A percentile compares a stretch with the other conserved stretches of the same genome.
Evolutionary conservation across 345 rosid species (phyloP).

Genomic region (Ceriops decandra): DNA sequence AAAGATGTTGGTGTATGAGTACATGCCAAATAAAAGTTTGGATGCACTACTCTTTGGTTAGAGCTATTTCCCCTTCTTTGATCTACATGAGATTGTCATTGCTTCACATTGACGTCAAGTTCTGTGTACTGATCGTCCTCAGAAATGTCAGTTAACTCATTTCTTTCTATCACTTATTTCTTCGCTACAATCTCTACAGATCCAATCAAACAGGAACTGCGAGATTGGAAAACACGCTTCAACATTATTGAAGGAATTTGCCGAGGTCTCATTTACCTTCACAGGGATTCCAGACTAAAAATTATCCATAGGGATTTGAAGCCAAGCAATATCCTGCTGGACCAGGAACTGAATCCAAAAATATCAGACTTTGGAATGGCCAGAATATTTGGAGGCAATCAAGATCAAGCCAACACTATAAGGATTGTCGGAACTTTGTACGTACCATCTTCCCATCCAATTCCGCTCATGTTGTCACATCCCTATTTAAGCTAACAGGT

Average conservation of each 20-base stretch:
- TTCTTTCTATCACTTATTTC: too few species aligned
- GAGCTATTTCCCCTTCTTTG: background rate
- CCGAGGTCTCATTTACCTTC: conserved; percentile 20
- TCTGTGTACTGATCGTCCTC: too few species aligned
- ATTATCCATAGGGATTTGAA: conserved; percentile 21
- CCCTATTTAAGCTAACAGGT: background rate
- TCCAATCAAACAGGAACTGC: background rate
- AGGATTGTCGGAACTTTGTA: conserved; percentile 18
- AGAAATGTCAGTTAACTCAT: too few species aligned
- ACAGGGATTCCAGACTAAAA: conserved; percentile 16
- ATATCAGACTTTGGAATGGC: conserved; percentile 25
- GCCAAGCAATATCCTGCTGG: conserved; percentile 21
- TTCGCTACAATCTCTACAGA: background rate
- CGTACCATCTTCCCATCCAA: background rate
- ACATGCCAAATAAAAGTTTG: conserved; percentile 26
- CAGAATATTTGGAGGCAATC: conserved; percentile 15
- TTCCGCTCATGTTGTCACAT: background rate
- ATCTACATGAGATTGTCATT: too few species aligned
- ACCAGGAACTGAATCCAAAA: conserved; percentile 18
- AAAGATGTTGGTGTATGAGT: conserved; percentile 20
- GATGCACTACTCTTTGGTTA: conserved; percentile 18
- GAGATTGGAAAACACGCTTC: conserved; percentile 13
- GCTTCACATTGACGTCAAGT: too few species aligned
- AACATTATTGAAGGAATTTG: conserved; percentile 15
- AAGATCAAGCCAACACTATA: conserved; percentile 15